phyloP scores from a whole-genome alignment of 768 basidiomycete species.

The Rubroboletus satanas region DNA sequence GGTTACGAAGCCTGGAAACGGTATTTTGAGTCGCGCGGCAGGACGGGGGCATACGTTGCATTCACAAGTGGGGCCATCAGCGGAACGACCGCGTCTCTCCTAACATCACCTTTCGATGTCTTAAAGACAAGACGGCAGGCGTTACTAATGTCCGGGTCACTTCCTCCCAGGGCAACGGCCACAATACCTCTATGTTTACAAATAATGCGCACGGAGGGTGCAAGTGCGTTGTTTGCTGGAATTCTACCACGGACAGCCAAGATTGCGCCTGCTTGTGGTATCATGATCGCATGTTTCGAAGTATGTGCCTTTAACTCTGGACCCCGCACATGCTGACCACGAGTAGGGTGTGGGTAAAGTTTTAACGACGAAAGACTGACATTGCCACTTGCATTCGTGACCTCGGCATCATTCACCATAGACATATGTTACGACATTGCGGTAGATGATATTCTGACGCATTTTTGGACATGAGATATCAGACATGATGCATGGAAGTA shows the following conservation, averaged over 20 bases:
- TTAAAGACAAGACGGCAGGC: constrained; percentile 93
- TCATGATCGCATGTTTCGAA: constrained; percentile 98
- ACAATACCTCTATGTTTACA: constrained; percentile 63
- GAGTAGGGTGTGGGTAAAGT: constrained; percentile 56
- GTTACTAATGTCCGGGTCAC: constrained; percentile 58
- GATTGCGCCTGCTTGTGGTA: constrained; percentile 95
- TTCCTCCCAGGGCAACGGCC: constrained; percentile 36
- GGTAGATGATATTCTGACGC: constrained; percentile 17
- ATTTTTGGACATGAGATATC: constrained; percentile 9
- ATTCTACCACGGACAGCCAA: constrained; percentile 86
- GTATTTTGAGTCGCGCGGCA: constrained; percentile 48
- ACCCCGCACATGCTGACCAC: constrained; percentile 12
- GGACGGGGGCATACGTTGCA: constrained; percentile 61
- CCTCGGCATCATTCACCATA: constrained; percentile 25
- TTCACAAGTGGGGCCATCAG: constrained; percentile 90
- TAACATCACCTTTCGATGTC: constrained; percentile 96
- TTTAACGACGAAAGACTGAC: constrained; percentile 37
- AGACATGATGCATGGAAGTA: background rate
- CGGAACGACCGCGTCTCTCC: constrained; percentile 78
- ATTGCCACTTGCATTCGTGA: background rate
- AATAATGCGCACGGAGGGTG: constrained; percentile 77
- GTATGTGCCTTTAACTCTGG: constrained; percentile 36
- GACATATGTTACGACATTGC: constrained; percentile 25
- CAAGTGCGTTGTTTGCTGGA: constrained; percentile 76
- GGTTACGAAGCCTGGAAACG: constrained; percentile 85